These are phyloP conservation scores for Colletotrichum falcatum DNA, from an alignment of 2,329 filamentous ascomycete genomes.

Conservation along the genomic window DNA sequence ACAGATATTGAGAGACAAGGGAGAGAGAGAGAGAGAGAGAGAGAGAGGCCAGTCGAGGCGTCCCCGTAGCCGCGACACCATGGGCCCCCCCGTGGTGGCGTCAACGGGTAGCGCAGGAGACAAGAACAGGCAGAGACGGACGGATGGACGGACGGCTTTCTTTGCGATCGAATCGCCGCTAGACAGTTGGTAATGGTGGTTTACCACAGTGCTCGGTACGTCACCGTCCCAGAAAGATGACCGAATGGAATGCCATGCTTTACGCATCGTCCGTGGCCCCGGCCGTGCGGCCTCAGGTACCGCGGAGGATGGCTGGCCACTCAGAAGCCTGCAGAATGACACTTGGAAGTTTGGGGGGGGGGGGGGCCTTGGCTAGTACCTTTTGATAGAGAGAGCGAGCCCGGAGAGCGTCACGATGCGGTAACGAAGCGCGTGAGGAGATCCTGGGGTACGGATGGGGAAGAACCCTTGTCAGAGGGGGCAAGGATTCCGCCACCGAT, in stretches of 20 bases:
- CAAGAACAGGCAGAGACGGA: neutral
- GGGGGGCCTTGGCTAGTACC: too few species aligned
- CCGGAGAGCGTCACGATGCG: neutral
- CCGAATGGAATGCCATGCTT: constrained; percentile 27
- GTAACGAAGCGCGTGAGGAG: constrained; percentile 10
- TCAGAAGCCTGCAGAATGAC: constrained; percentile 28
- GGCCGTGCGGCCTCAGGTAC: constrained; percentile 20
- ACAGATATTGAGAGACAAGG: too few species aligned
- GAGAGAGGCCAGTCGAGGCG: neutral
- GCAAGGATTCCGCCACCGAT: constrained; percentile 27
- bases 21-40: too few species aligned
- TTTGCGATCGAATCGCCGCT: constrained; percentile 18
- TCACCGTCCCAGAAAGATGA: neutral
- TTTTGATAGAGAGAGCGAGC: too few species aligned
- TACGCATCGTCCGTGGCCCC: constrained; percentile 18
- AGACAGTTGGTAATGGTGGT: neutral
- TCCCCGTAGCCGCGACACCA: neutral
- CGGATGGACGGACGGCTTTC: too few species aligned
- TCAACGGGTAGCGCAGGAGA: constrained; percentile 14
- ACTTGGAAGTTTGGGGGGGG: neutral
- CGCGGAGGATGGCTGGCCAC: constrained; percentile 16
- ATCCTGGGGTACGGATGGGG: constrained; percentile 30
- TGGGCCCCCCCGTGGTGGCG: neutral
- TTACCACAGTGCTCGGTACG: neutral
- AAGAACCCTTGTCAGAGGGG: constrained; percentile 3